A percentile compares a stretch with the other conserved stretches of the same genome.
phyloP scores from a whole-genome alignment of 495 filamentous ascomycete species.

The Thermothielavioides terrestris region DNA sequence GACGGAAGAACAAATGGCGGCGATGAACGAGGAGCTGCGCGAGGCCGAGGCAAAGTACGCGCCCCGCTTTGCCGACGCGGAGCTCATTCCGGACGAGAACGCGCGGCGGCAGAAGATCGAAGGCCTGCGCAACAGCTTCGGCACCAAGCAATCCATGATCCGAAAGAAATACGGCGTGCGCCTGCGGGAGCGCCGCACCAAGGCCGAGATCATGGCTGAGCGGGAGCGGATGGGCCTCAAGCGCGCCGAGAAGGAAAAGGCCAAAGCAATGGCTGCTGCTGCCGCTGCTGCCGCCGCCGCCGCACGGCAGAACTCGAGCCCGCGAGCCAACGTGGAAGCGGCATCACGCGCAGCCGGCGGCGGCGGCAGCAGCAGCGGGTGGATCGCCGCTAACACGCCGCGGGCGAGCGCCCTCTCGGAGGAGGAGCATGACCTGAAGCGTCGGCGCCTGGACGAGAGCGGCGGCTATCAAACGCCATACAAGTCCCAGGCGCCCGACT shows the following conservation, averaged over 20 bases:
- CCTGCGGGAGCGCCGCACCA: conserved; percentile 37
- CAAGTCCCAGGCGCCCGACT: conserved; percentile 7
- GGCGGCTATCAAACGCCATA: conserved; percentile 15
- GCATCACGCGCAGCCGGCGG: conserved; percentile 1
- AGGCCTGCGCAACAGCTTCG: conserved; percentile 37
- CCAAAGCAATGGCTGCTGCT: not conserved
- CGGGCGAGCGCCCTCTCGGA: conserved; percentile 10
- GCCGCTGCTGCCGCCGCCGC: too few relatives aligned
- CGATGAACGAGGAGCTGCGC: conserved; percentile 30
- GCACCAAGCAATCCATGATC: conserved; percentile 42
- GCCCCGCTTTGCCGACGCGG: conserved; percentile 32
- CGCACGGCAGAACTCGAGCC: not conserved
- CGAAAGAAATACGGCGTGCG: conserved; percentile 42
- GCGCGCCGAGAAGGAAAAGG: conserved; percentile 15
- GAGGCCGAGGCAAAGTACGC: conserved; percentile 31
- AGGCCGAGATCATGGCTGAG: conserved; percentile 35
- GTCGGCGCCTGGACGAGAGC: conserved; percentile 17
- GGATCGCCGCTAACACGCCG: conserved; percentile 26
- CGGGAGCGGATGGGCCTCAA: conserved; percentile 31
- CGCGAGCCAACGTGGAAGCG: not conserved
- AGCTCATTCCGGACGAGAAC: conserved; percentile 27
- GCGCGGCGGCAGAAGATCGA: conserved; percentile 27
- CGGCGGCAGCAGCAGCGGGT: conserved; percentile 11
- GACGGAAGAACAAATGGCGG: conserved; percentile 12
- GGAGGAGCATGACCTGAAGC: conserved; percentile 25